Conservation (phyloP, 1,284 basidiomycete species). For the Grifola frondosa region DNA sequence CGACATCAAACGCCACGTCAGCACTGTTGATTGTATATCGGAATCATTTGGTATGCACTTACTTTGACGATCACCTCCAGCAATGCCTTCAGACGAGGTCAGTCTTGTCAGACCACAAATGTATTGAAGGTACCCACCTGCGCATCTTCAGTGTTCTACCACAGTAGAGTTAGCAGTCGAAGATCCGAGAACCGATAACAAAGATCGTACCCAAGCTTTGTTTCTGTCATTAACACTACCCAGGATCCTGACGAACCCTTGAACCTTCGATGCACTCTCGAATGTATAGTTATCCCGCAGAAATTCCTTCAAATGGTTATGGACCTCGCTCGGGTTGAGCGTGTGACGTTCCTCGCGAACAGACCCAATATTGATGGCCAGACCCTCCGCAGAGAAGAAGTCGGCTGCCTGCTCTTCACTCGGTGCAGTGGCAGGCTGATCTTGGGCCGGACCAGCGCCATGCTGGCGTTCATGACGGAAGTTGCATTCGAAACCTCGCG, state of each 20-base stretch:
- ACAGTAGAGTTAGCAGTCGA: slow-evolving; percentile 1
- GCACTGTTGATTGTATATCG: too few species aligned
- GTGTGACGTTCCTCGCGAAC: slow-evolving; percentile 28
- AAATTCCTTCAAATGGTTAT: slow-evolving; percentile 48
- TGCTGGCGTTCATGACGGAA: slow-evolving; percentile 40
- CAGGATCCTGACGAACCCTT: slow-evolving; percentile 49
- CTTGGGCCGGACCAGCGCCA: neutral
- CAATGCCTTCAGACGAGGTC: slow-evolving; percentile 36
- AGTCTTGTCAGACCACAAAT: neutral
- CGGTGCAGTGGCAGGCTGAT: neutral
- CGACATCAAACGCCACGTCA: slow-evolving; percentile 4
- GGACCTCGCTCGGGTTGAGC: slow-evolving; percentile 48
- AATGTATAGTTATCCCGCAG: slow-evolving; percentile 48
- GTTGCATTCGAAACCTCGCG: slow-evolving; percentile 46
- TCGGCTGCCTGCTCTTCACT: slow-evolving; percentile 29
- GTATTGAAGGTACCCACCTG: slow-evolving; percentile 44
- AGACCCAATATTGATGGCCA: slow-evolving; percentile 31
- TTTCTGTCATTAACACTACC: slow-evolving; percentile 49
- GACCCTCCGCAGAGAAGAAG: slow-evolving; percentile 47
- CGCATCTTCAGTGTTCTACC: slow-evolving; percentile 50
- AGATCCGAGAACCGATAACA: neutral
- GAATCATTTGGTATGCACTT: slow-evolving; percentile 2
- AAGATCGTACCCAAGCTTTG: slow-evolving; percentile 47
- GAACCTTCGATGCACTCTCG: slow-evolving; percentile 38
- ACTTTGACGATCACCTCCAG: slow-evolving; percentile 45